phyloP scores from a whole-genome alignment of 2,329 filamentous ascomycete species.

The Onygenales sp. region DNA sequence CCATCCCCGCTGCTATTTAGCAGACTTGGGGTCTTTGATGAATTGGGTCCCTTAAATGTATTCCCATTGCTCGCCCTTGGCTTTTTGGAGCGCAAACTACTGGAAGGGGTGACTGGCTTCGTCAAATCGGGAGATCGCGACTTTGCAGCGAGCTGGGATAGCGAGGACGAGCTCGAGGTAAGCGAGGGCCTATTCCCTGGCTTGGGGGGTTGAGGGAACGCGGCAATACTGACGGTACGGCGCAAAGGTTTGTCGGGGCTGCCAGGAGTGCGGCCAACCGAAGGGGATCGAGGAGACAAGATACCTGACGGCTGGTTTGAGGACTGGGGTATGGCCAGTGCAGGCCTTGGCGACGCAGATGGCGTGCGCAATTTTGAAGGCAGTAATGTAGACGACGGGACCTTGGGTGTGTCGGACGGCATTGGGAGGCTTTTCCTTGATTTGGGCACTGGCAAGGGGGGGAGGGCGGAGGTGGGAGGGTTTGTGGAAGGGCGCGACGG shows the following conservation, averaged over 20 bases:
- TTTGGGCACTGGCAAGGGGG: constrained; percentile 64
- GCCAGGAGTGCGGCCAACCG: constrained; percentile 43
- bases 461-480: constrained; percentile 62
- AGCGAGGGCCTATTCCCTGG: constrained; percentile 47
- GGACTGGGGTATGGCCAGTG: constrained; percentile 39
- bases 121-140: constrained; percentile 36
- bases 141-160: constrained; percentile 10
- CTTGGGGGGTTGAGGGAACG: constrained; percentile 82
- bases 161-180: constrained; percentile 24
- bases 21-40: constrained; percentile 56
- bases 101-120: constrained; percentile 19
- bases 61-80: constrained; percentile 45
- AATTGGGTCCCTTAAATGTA: constrained; percentile 32
- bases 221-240: constrained; percentile 86
- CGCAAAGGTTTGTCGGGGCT: constrained; percentile 60
- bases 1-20: constrained; percentile 71
- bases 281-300: constrained; percentile 47
- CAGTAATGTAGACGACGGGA: constrained; percentile 34
- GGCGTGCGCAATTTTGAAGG: constrained; percentile 51
- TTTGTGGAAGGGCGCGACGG: constrained; percentile 52
- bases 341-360: constrained; percentile 46
- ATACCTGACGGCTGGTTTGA: constrained; percentile 43
- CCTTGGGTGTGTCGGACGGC: constrained; percentile 34
- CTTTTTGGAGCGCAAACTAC: constrained; percentile 42
- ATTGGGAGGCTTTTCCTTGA: constrained; percentile 56